Conservation (phyloP, 2,329 filamentous ascomycete species). For the Xylariaceae sp. region DNA sequence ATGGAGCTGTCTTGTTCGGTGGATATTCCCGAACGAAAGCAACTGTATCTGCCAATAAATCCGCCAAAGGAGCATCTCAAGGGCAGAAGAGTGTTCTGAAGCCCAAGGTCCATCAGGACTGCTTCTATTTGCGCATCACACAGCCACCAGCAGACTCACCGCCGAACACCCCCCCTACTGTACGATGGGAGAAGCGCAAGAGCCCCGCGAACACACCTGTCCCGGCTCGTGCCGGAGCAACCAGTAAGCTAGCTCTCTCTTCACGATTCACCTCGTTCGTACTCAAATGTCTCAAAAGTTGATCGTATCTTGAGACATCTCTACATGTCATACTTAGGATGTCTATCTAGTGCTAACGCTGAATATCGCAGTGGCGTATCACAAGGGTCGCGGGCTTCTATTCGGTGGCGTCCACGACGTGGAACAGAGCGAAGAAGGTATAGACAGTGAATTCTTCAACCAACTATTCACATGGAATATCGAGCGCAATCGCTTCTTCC, state of each 20-base stretch:
- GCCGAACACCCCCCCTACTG: constrained; percentile 58
- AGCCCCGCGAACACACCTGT: constrained; percentile 83
- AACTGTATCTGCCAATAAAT: constrained; percentile 54
- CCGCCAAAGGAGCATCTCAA: constrained; percentile 55
- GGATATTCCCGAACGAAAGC: constrained; percentile 90
- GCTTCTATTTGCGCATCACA: constrained; percentile 81
- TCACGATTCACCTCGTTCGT: neutral
- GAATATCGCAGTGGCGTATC: constrained; percentile 58
- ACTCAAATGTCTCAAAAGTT: neutral
- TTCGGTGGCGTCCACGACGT: constrained; percentile 95
- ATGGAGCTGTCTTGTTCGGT: constrained; percentile 83
- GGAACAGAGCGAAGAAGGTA: constrained; percentile 85
- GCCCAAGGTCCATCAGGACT: constrained; percentile 89
- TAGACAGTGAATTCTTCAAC: constrained; percentile 97
- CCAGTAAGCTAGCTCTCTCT: constrained; percentile 39
- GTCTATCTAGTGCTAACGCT: neutral
- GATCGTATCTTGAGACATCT: neutral
- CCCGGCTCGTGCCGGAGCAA: constrained; percentile 78
- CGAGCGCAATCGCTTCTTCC: constrained; percentile 92
- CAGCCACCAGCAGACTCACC: constrained; percentile 64
- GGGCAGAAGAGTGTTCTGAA: constrained; percentile 69
- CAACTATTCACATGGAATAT: constrained; percentile 88
- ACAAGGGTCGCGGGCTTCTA: constrained; percentile 85
- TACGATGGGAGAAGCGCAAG: constrained; percentile 92
- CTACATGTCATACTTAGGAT: neutral